phyloP scores from a whole-genome alignment of 1,139 yeast genomes.

The Nakaseomyces uthaithaninus region DNA sequence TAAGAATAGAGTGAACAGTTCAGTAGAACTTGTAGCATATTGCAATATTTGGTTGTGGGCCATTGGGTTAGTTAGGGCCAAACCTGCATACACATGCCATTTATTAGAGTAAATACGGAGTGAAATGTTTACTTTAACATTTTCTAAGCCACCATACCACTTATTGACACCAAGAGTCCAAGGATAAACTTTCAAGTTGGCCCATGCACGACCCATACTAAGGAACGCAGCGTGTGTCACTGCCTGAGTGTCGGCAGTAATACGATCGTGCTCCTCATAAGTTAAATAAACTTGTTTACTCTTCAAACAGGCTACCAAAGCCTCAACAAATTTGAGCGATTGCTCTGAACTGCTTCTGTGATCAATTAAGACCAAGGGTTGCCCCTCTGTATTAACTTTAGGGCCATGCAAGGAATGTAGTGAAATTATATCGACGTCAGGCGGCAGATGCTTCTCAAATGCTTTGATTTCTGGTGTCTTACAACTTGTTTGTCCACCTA shows the following conservation, averaged over 20 bases:
- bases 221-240: constrained; percentile 96
- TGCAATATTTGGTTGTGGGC: constrained; percentile 90
- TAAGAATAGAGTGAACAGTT: constrained; percentile 74
- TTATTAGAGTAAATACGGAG: constrained; percentile 83
- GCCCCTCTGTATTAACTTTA: constrained; percentile 77
- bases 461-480: constrained; percentile 86
- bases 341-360: constrained; percentile 54
- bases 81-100: constrained; percentile 98
- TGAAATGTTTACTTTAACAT: constrained; percentile 90
- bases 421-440: constrained; percentile 73
- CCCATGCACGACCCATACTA: constrained; percentile 98
- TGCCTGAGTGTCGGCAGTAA: constrained; percentile 97
- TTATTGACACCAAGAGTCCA: constrained; percentile 49
- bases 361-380: constrained; percentile 78
- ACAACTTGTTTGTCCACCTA: constrained; percentile 98
- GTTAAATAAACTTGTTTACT: constrained; percentile 73
- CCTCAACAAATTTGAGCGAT: constrained; percentile 51
- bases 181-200: constrained; percentile 71
- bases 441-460: constrained; percentile 65
- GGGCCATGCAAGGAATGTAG: constrained; percentile 96
- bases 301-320: constrained; percentile 60
- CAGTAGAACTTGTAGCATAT: constrained; percentile 78
- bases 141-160: constrained; percentile 92
- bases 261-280: constrained; percentile 81
- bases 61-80: constrained; percentile 90